Evolutionary conservation across 805 yeast species (phyloP).

Genomic region (Nakazawaea peltata): DNA sequence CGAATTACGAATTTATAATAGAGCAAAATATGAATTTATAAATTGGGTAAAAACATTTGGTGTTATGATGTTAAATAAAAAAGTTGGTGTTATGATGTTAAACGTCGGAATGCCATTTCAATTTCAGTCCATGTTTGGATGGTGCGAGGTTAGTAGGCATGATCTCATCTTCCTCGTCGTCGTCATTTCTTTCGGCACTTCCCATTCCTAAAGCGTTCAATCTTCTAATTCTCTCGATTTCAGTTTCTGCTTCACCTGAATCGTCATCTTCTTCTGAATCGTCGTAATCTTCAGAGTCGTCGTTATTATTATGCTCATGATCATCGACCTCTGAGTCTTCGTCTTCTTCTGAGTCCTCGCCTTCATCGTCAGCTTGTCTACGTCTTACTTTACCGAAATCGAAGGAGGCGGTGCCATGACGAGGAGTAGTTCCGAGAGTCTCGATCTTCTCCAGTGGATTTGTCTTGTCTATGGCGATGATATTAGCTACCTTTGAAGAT

Average conservation of each 20-base stretch:
- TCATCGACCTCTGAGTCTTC: constrained; percentile 1
- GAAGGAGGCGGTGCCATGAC: too few species aligned
- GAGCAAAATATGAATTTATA: too few species aligned
- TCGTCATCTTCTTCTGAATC: constrained; percentile 10
- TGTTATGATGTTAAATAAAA: too few species aligned
- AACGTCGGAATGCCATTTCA: constrained; percentile 9
- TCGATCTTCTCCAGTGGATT: constrained; percentile 3
- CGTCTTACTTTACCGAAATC: constrained; percentile 7
- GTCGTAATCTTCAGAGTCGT: constrained; percentile 8
- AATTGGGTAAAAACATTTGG: too few species aligned
- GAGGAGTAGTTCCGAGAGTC: too few species aligned
- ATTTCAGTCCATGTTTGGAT: background rate
- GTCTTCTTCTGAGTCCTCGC: constrained; percentile 11
- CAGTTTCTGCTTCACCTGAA: constrained; percentile 17
- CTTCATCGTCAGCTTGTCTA: constrained; percentile 9
- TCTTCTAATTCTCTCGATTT: constrained; percentile 21
- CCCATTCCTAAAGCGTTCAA: constrained; percentile 18
- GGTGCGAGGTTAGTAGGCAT: background rate
- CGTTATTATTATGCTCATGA: constrained; percentile 13
- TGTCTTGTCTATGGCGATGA: constrained; percentile 16
- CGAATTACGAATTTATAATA: too few species aligned
- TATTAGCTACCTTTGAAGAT: constrained; percentile 14
- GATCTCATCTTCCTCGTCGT: constrained; percentile 26
- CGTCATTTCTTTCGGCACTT: constrained; percentile 22
- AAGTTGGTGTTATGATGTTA: too few species aligned